These are phyloP conservation scores for Fomitopsis pinicola DNA, from an alignment of 1,284 basidiomycete genomes.

Conservation along the genomic window DNA sequence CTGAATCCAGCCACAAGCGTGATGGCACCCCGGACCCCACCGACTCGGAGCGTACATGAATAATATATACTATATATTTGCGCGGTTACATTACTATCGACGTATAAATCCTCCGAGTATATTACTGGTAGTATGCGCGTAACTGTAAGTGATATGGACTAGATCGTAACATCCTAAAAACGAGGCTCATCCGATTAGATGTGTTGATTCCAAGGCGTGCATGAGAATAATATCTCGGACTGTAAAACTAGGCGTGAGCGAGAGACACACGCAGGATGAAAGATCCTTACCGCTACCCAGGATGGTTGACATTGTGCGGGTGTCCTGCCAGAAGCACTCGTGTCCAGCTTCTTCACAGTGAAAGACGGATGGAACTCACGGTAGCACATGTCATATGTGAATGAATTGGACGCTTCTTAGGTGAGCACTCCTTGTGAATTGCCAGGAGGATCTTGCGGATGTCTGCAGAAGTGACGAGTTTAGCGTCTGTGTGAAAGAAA, in stretches of 20 bases:
- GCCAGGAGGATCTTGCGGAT: slow-evolving; percentile 46
- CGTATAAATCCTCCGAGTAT: background rate
- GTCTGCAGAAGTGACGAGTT: slow-evolving; percentile 28
- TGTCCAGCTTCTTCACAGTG: background rate
- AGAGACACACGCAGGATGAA: background rate
- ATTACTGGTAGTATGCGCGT: background rate
- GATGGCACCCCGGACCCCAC: no score
- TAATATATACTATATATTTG: background rate
- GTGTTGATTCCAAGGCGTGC: slow-evolving; percentile 12
- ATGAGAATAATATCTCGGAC: slow-evolving; percentile 37
- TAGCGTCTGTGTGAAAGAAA: background rate
- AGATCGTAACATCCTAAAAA: background rate
- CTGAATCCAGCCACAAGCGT: no score
- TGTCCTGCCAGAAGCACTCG: slow-evolving; percentile 27
- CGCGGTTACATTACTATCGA: background rate
- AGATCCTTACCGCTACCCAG: slow-evolving; percentile 40
- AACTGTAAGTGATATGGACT: background rate
- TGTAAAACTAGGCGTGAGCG: slow-evolving; percentile 14
- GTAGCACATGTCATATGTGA: slow-evolving; percentile 53
- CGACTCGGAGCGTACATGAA: background rate
- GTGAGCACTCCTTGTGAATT: slow-evolving; percentile 45
- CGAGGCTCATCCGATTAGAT: background rate
- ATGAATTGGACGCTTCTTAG: slow-evolving; percentile 43
- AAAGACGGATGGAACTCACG: slow-evolving; percentile 17
- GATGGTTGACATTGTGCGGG: slow-evolving; percentile 41